A percentile compares a stretch with the other conserved stretches of the same genome.
These are phyloP conservation scores for Boletus edulis DNA, from an alignment of 768 basidiomycete species.

Conservation along the genomic window DNA sequence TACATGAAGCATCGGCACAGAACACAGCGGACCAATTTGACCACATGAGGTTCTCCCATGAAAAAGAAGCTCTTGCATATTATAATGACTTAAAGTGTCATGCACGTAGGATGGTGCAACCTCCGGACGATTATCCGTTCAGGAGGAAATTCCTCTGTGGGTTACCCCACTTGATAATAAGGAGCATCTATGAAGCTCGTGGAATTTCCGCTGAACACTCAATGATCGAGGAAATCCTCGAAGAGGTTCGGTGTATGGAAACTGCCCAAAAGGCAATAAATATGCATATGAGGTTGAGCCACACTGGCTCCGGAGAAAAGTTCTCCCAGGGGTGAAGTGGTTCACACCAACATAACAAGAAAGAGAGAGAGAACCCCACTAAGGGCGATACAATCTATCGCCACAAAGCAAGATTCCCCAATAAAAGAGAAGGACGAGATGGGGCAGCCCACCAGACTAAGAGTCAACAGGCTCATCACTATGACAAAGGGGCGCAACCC, in stretches of 20 bases:
- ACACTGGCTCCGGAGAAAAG: neutral
- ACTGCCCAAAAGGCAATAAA: neutral
- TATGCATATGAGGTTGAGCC: neutral
- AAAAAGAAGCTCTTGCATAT: no score
- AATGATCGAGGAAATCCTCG: neutral
- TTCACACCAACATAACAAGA: neutral
- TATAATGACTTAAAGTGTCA: no score
- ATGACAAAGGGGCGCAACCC: neutral
- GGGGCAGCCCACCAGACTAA: neutral
- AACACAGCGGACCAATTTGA: no score
- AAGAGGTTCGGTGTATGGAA: neutral
- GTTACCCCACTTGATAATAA: no score
- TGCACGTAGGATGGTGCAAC: no score
- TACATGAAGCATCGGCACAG: no score
- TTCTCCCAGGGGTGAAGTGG: neutral
- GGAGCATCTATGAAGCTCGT: neutral
- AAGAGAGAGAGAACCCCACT: accelerated
- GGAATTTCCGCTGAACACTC: neutral
- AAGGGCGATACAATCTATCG: neutral
- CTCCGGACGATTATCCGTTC: no score
- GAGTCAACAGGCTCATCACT: neutral
- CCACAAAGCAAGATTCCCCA: neutral
- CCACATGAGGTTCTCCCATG: no score
- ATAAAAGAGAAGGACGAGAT: neutral
- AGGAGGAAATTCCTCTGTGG: no score